Percentiles rank a stretch among this genome's conserved stretches.
Conservation (phyloP, 2,329 filamentous ascomycete genomes). For the Talaromyces rugulosus region DNA sequence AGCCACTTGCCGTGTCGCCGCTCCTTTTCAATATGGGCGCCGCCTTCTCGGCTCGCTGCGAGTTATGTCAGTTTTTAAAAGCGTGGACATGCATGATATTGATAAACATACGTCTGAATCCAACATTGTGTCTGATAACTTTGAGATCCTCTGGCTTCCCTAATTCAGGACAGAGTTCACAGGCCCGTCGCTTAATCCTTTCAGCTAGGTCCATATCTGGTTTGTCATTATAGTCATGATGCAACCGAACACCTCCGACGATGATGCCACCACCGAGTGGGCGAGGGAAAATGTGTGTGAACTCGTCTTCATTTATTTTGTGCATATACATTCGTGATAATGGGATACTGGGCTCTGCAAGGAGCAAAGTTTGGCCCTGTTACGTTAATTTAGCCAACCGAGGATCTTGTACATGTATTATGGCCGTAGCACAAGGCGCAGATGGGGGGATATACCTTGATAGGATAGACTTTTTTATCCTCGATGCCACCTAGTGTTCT, state of each 20-base stretch:
- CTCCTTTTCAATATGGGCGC: conserved; percentile 3
- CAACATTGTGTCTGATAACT: conserved; percentile 6
- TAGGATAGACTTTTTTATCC: conserved; percentile 3
- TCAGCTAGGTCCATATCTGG: conserved; percentile 5
- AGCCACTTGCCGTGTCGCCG: neutral
- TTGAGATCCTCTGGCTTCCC: neutral
- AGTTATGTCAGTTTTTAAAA: neutral
- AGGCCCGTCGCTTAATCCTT: conserved; percentile 5
- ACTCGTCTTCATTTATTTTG: neutral
- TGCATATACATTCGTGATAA: conserved; percentile 4
- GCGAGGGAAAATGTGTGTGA: conserved; percentile 6
- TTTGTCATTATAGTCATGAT: conserved; percentile 2
- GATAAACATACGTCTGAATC: conserved; percentile 6
- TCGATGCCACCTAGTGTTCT: conserved; percentile 4
- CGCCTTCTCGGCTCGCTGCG: conserved; percentile 5
- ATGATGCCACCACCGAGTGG: conserved; percentile 5
- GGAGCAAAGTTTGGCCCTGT: conserved; percentile 5
- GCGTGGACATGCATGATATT: neutral
- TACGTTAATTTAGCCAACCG: neutral
- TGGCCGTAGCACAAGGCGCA: neutral
- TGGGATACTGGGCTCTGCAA: neutral
- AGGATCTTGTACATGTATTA: neutral
- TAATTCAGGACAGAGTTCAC: conserved; percentile 6
- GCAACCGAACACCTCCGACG: conserved; percentile 3
- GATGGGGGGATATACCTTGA: neutral